These are phyloP conservation scores for Neostapfia colusana DNA, from an alignment of 176 grass and related monocot species.

Conservation along the genomic window DNA sequence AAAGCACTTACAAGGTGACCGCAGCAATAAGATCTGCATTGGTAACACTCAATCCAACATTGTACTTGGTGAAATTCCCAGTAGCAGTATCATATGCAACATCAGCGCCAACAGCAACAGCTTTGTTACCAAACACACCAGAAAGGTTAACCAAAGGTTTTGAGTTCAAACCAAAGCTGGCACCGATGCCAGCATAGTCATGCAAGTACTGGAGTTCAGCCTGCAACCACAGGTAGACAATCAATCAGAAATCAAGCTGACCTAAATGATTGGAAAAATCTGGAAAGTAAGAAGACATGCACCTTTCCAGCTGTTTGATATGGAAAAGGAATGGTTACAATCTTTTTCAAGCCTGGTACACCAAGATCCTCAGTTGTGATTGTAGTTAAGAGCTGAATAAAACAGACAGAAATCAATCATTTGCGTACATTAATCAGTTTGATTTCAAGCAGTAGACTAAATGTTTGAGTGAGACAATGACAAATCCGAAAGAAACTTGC, in stretches of 20 bases:
- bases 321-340: constrained; percentile 54
- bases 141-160: constrained; percentile 73
- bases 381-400: constrained; percentile 56
- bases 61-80: constrained; percentile 61
- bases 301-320: constrained; percentile 55
- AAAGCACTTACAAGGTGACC: constrained; percentile 62
- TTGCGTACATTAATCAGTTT: not conserved
- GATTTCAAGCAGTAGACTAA: constrained; percentile 1
- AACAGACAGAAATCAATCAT: constrained; percentile 6
- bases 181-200: constrained; percentile 64
- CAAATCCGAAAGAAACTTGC: constrained; percentile 32
- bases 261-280: not conserved
- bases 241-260: not conserved
- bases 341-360: constrained; percentile 57
- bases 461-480: not conserved
- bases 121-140: constrained; percentile 54
- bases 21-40: constrained; percentile 49
- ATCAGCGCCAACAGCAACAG: constrained; percentile 65
- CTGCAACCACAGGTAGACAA: constrained; percentile 43
- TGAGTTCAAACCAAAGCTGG: constrained; percentile 46
- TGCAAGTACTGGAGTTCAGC: constrained; percentile 71
- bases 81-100: constrained; percentile 60
- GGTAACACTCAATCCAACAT: constrained; percentile 57
- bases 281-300: constrained; percentile 3
- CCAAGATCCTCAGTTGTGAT: constrained; percentile 49